Evolutionary conservation across 2,329 filamentous ascomycete species (phyloP).

Genomic region (Xylaria hypoxylon): DNA sequence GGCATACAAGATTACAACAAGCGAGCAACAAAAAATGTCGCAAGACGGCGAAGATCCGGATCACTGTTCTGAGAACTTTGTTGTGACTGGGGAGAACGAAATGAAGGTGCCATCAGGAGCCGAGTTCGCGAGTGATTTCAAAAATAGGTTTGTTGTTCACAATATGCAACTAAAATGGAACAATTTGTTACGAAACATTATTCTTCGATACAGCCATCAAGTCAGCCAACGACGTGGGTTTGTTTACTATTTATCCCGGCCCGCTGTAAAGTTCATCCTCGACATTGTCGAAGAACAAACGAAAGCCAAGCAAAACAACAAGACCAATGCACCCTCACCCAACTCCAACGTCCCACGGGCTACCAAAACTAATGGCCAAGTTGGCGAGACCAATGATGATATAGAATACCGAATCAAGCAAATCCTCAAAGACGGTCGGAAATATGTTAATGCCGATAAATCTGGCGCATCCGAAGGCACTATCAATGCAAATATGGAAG

Average conservation of each 20-base stretch:
- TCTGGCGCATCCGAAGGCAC: constrained; percentile 53
- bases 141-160: constrained; percentile 97
- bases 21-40: constrained; percentile 42
- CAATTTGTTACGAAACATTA: constrained; percentile 93
- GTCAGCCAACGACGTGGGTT: constrained; percentile 96
- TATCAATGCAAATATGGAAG: constrained; percentile 63
- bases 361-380: constrained; percentile 57
- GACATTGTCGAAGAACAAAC: constrained; percentile 96
- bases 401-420: constrained; percentile 89
- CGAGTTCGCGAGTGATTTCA: constrained; percentile 94
- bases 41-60: constrained; percentile 44
- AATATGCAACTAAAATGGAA: constrained; percentile 99
- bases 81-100: constrained; percentile 67
- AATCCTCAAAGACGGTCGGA: constrained; percentile 84
- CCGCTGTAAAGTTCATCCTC: constrained; percentile 96
- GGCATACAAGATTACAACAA: constrained; percentile 52
- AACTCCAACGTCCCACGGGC: constrained; percentile 48
- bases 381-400: constrained; percentile 70
- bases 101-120: constrained; percentile 76
- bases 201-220: constrained; percentile 96
- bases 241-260: constrained; percentile 95
- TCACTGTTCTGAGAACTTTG: constrained; percentile 54
- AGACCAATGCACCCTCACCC: constrained; percentile 46
- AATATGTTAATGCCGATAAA: constrained; percentile 81
- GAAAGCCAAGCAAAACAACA: constrained; percentile 69